These are phyloP conservation scores for Colletotrichum magnum DNA, from an alignment of 2,329 filamentous ascomycete genomes.

Conservation along the genomic window DNA sequence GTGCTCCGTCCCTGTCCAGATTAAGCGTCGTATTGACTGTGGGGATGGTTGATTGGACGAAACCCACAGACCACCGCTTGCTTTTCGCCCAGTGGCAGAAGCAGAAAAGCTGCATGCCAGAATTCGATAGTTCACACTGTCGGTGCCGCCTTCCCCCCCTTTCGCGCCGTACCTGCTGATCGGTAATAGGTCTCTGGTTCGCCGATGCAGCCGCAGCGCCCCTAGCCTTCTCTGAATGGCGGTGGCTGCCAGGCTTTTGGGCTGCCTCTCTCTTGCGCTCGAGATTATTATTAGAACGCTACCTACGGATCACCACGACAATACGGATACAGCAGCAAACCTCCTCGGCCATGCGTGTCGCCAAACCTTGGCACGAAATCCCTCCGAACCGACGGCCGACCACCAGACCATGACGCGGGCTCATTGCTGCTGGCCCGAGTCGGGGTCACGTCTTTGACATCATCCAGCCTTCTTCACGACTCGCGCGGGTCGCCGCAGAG, in stretches of 20 bases:
- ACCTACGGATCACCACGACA: background rate
- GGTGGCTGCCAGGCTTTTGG: constrained; percentile 2
- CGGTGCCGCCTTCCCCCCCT: background rate
- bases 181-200: background rate
- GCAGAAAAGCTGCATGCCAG: constrained; percentile 16
- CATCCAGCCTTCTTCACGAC: background rate
- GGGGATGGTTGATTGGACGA: constrained; percentile 12
- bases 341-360: background rate
- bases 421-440: background rate
- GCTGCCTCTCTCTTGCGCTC: background rate
- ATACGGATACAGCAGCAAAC: background rate
- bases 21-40: constrained; percentile 31
- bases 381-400: background rate
- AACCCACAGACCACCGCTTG: constrained; percentile 36
- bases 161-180: constrained; percentile 26
- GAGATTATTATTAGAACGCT: background rate
- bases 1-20: constrained; percentile 30
- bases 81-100: background rate
- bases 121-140: constrained; percentile 28
- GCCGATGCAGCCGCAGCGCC: constrained; percentile 13
- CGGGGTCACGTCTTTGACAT: background rate
- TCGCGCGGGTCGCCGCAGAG: background rate
- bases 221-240: background rate
- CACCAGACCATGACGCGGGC: background rate
- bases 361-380: background rate